Evolutionary conservation across 2,329 filamentous ascomycete genomes (phyloP), one percentile per base, ranked within the genome.

Genomic region (Penicillium sp.): DNA sequence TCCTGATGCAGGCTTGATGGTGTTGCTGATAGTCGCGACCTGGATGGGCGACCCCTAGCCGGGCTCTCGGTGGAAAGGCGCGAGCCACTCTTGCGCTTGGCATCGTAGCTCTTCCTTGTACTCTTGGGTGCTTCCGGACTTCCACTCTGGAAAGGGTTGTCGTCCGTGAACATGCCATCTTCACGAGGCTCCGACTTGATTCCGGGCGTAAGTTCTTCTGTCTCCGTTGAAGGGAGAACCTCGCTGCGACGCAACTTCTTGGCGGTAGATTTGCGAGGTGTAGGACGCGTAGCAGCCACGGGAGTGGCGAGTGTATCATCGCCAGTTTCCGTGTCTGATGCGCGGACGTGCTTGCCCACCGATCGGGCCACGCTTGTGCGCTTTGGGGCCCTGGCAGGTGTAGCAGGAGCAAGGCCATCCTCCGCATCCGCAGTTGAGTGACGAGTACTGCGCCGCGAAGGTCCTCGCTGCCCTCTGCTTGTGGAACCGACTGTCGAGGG

Each of bases 111-210:
- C 7, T 60, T 53, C 16, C 62, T 64, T 27, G 67, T 61, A 11
- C 65, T 56, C 75, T 21, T 82, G 75, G 27, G 79, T 77, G 69
- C 78, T 27, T 79, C 73, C 1, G 76, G 69, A 5, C 87, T 89
- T 39, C 91, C 88, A 68, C 89, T 90, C 71, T 97, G 93, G 69
- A 97, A 97, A 0, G 93, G 92, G 66, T 97, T 97, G 50, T 97
- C 91, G 62, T 87, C 83, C 1, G 88, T 91, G 72, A 97, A 97
- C 31, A 89, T 87, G 65, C 81, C 88, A 32, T 83, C 81, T 6
- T 82, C 80, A 38, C 67, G 70, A 7, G 67, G 70, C 41, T 79
- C 75, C 9, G 75, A 66, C 58, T 81, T 82, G 16, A 77, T 58
- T 16, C 63, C 70, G 6, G 75, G 68, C 5, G 73, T 67, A 10